Percentiles rank a stretch among this genome's conserved stretches.
phyloP scores from a whole-genome alignment of 2,329 filamentous ascomycete genomes.

The Aspergillus persii region DNA sequence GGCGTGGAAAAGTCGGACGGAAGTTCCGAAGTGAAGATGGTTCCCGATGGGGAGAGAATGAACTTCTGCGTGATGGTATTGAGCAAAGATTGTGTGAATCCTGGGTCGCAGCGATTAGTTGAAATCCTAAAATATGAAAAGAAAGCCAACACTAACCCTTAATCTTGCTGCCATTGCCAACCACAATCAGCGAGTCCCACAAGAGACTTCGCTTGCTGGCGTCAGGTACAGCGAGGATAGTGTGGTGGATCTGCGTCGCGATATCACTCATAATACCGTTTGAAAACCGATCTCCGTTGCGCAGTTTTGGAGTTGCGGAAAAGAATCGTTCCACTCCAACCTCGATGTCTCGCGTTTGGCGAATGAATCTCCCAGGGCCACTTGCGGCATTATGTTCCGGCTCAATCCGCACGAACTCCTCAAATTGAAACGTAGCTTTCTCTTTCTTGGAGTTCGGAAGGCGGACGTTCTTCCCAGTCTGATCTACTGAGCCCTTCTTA shows the following conservation, averaged over 20 bases:
- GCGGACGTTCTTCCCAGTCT: constrained; percentile 48
- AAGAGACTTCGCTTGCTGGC: constrained; percentile 79
- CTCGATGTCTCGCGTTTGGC: constrained; percentile 56
- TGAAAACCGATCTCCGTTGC: constrained; percentile 32
- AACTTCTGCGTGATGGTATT: constrained; percentile 77
- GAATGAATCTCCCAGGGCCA: constrained; percentile 52
- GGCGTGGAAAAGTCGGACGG: constrained; percentile 92
- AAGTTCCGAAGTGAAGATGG: constrained; percentile 95
- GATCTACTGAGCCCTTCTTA: constrained; percentile 51
- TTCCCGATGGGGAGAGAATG: constrained; percentile 87
- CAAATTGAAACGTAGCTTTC: constrained; percentile 60
- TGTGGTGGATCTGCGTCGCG: constrained; percentile 76
- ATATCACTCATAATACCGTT: constrained; percentile 78
- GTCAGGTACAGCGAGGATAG: constrained; percentile 79
- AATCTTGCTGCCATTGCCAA: constrained; percentile 77
- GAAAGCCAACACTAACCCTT: constrained; percentile 45
- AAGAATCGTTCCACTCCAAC: constrained; percentile 63
- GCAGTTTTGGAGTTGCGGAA: constrained; percentile 46
- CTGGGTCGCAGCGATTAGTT: constrained; percentile 35
- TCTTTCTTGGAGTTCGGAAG: constrained; percentile 60
- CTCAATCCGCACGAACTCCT: constrained; percentile 57
- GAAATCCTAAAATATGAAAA: not conserved
- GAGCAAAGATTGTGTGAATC: constrained; percentile 86
- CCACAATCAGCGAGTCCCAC: constrained; percentile 90
- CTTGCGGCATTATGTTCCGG: constrained; percentile 50